These are phyloP conservation scores for Metarhizium rileyi DNA, from an alignment of 2,329 filamentous ascomycete genomes.

Conservation along the genomic window DNA sequence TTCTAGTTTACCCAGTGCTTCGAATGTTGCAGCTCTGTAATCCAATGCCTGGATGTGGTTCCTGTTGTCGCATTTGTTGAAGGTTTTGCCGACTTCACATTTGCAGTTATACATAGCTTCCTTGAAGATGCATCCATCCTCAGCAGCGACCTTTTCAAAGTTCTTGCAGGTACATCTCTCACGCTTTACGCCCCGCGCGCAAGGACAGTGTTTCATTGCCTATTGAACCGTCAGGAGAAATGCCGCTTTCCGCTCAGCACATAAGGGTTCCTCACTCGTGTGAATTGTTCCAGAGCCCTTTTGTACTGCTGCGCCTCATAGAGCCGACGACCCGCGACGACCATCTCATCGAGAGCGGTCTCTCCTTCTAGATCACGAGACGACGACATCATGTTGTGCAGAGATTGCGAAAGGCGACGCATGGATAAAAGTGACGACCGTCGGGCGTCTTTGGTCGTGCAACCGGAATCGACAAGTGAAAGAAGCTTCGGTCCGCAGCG, in stretches of 20 bases:
- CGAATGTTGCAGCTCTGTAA: conserved; percentile 30
- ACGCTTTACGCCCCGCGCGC: conserved; percentile 23
- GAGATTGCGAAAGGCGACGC: conserved; percentile 7
- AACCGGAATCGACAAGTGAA: neutral
- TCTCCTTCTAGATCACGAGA: conserved; percentile 3
- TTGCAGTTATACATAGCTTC: conserved; percentile 31
- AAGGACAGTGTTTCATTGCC: conserved; percentile 28
- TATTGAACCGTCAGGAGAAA: conserved; percentile 9
- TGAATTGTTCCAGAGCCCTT: conserved; percentile 27
- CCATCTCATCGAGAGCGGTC: conserved; percentile 8
- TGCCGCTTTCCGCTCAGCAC: neutral
- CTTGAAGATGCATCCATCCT: conserved; percentile 28
- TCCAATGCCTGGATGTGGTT: conserved; percentile 31
- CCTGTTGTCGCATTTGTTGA: conserved; percentile 28
- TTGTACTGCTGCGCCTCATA: conserved; percentile 25
- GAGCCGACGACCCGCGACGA: conserved; percentile 22
- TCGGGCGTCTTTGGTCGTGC: neutral
- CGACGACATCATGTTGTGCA: conserved; percentile 8
- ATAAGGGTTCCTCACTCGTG: conserved; percentile 17
- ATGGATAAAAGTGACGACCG: conserved; percentile 3
- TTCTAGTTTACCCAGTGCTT: conserved; percentile 26
- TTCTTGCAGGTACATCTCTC: conserved; percentile 30
- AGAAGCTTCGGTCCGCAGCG: neutral
- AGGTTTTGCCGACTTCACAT: conserved; percentile 26
- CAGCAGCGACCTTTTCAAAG: conserved; percentile 23